phyloP scores from a whole-genome alignment of 2,329 filamentous ascomycete genomes.

The Cytospora mali region DNA sequence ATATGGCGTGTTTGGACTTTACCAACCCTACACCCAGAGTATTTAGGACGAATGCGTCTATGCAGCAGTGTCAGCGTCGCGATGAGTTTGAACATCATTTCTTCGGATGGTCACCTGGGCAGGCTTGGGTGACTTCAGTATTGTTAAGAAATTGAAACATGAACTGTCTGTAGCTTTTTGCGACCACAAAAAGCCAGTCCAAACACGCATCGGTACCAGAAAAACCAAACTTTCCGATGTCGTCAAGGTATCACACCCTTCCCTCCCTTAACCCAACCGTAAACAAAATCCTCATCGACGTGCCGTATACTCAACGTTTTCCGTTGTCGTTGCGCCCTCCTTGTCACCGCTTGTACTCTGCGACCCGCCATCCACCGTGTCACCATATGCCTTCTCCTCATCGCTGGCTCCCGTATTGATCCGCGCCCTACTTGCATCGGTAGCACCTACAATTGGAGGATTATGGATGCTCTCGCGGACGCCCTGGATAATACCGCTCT shows the following conservation, averaged over 20 bases:
- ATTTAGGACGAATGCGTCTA: no score
- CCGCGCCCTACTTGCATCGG: background rate
- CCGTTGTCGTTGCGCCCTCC: background rate
- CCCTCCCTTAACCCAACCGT: background rate
- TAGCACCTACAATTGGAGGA: background rate
- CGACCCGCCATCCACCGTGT: background rate
- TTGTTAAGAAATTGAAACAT: background rate
- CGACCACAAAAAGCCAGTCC: background rate
- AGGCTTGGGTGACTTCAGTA: no score
- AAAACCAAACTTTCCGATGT: background rate
- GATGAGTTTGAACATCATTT: no score
- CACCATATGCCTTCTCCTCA: constrained; percentile 7
- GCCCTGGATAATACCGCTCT: background rate
- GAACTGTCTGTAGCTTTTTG: background rate
- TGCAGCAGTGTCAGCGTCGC: no score
- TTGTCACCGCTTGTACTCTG: background rate
- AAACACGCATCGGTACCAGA: background rate
- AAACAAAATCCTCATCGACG: background rate
- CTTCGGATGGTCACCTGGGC: no score
- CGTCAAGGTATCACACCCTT: background rate
- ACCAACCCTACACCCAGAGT: no score
- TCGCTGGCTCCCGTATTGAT: background rate
- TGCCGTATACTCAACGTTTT: background rate
- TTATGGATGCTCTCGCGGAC: constrained; percentile 8
- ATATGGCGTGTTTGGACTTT: no score